phyloP scores from a whole-genome alignment of 306 rosid species.

The Inga leiocalycina region DNA sequence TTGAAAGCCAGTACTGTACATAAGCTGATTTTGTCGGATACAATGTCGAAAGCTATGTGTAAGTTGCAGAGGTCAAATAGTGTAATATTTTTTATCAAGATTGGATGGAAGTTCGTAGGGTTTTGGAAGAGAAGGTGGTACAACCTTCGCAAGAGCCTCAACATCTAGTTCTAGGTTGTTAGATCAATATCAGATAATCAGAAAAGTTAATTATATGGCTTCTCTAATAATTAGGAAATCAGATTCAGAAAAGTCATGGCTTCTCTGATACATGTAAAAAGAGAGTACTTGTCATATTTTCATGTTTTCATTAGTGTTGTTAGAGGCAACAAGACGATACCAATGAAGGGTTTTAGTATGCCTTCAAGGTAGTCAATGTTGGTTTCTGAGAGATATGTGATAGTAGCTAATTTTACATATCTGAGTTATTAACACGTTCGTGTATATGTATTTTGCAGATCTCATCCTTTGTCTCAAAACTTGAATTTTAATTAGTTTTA shows the following conservation, averaged over 20 bases:
- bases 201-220: neutral
- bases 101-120: slow-evolving; percentile 37
- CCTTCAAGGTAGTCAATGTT: neutral
- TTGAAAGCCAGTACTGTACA: neutral
- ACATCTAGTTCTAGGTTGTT: neutral
- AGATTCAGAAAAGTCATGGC: neutral
- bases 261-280: neutral
- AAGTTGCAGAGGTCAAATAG: neutral
- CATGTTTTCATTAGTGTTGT: neutral
- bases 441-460: no score
- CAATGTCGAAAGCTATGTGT: neutral
- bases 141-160: slow-evolving; percentile 36
- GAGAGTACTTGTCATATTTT: neutral
- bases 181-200: neutral
- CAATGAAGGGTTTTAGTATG: neutral
- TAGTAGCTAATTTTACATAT: neutral
- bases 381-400: neutral
- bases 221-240: neutral
- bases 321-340: neutral
- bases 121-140: slow-evolving; percentile 44
- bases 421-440: neutral
- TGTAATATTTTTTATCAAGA: neutral
- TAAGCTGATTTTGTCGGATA: neutral
- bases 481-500: neutral
- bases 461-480: neutral